A percentile compares a stretch with the other conserved stretches of the same genome.
Evolutionary conservation across 805 yeast species (phyloP).

Genomic region (Starmerella tilneyi): DNA sequence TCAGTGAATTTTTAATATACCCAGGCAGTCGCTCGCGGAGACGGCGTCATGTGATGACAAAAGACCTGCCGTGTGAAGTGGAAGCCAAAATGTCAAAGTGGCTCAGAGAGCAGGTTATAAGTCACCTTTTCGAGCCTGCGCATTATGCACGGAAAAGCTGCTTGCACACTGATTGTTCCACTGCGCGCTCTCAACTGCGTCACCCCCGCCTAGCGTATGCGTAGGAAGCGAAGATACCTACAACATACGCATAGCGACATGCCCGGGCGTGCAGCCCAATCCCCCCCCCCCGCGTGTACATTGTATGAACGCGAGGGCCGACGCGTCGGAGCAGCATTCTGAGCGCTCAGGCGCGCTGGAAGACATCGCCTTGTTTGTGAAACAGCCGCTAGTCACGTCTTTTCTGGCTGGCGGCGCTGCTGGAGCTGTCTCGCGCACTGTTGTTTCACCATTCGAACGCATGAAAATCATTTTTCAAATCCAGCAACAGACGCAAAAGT

Average conservation of each 20-base stretch:
- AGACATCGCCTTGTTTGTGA: not conserved
- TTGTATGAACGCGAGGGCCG: slow-evolving; percentile 4
- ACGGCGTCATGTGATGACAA: slow-evolving; percentile 1
- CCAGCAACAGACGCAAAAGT: slow-evolving; percentile 49
- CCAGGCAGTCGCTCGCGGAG: not conserved
- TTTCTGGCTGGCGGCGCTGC: slow-evolving; percentile 94
- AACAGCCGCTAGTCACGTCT: slow-evolving; percentile 46
- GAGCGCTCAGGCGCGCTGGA: not conserved
- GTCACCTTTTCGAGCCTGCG: too few relatives aligned
- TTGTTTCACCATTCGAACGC: slow-evolving; percentile 89
- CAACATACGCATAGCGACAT: slow-evolving; percentile 4
- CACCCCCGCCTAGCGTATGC: too few relatives aligned
- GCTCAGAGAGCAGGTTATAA: too few relatives aligned
- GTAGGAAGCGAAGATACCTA: too few relatives aligned
- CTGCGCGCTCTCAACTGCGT: too few relatives aligned
- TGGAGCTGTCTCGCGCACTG: slow-evolving; percentile 88
- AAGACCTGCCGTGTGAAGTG: too few relatives aligned
- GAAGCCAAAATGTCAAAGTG: too few relatives aligned
- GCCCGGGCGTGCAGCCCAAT: too few relatives aligned
- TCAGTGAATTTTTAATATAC: not conserved
- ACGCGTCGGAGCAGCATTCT: not conserved
- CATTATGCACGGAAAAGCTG: too few relatives aligned
- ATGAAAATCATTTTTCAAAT: slow-evolving; percentile 86
- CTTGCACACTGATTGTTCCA: too few relatives aligned
- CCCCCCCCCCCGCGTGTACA: not conserved